Base-by-base conservation (phyloP, 2,329 filamentous ascomycete species). In the Mycosphaerella sp. region DNA sequence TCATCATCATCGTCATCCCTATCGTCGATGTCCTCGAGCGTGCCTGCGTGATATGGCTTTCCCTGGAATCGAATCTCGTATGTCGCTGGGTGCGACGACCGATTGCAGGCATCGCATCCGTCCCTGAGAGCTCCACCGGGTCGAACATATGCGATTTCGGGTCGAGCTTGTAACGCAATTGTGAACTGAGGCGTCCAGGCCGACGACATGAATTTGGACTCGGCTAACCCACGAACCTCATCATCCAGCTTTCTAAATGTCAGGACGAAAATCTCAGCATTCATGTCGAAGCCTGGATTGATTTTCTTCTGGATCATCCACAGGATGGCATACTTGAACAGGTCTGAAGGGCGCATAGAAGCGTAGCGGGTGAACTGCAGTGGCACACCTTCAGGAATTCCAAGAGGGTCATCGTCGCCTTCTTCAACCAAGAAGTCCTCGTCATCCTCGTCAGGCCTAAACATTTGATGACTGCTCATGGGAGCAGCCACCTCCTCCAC, bases 231-330 rank as follows among this genome's bases (percentile, higher is more conserved):
- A 35, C 73, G 75, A 12, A 87, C 80, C 64, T 89, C 85, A 57
- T 86, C 80, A 57, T 87, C 79, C 0, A 91, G 73, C 62, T 87
- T 88, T 43, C 72, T 71, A 72, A 89, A 89, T 0, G 86, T 82
- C 21, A 86, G 73, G 10, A 70, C 62, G 66, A 89, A 93, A 10
- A 89, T 71, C 6, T 79, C 73, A 53, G 87, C 80, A 4, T 78
- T 70, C 14, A 77, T 75, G 9, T 78, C 71, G 61, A 89, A 90
- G 0, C 75, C 80, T 0, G 86, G 86, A 58, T 89, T 85, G 44
- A 93, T 75, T 59, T 85, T 84, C 64, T 86, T 86, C 62, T 89
- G 85, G 2, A 91, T 82, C 70, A 90, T 84, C 86, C 86, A 91
- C 64, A 89, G 85, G 1, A 91, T 75, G 0, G 81, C 84, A 60